Percentiles rank a stretch among this genome's conserved stretches.
phyloP scores from a whole-genome alignment of 1,284 basidiomycete genomes.

The Abortiporus biennis region DNA sequence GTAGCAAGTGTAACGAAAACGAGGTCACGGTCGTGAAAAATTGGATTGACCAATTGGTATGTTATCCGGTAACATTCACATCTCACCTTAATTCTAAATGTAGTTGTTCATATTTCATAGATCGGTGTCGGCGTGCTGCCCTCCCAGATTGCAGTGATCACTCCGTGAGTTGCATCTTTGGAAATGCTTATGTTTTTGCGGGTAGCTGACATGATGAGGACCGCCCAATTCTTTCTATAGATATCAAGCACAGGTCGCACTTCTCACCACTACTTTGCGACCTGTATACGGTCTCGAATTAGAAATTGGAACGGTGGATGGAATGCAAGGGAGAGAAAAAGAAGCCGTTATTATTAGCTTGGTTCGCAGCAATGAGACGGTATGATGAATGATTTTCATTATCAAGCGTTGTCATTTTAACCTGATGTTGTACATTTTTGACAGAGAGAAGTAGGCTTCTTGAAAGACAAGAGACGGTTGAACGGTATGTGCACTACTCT shows the following conservation, averaged over 20 bases:
- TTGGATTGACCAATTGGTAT: constrained; percentile 77
- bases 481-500: constrained; percentile 52
- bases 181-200: not conserved
- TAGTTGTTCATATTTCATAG: constrained; percentile 30
- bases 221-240: constrained; percentile 35
- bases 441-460: constrained; percentile 85
- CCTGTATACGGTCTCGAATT: constrained; percentile 63
- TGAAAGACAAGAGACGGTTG: constrained; percentile 84
- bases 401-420: not conserved
- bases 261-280: constrained; percentile 70
- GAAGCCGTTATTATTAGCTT: constrained; percentile 87
- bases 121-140: constrained; percentile 65
- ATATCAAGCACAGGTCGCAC: constrained; percentile 88
- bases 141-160: constrained; percentile 83
- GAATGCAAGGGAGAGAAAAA: constrained; percentile 91
- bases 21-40: constrained; percentile 81
- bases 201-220: constrained; percentile 6
- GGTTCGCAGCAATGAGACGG: constrained; percentile 82
- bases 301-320: constrained; percentile 89
- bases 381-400: constrained; percentile 29
- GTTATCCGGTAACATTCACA: constrained; percentile 17
- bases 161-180: constrained; percentile 60
- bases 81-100: not conserved
- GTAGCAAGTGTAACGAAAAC: constrained; percentile 89
- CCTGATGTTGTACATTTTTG: not conserved